These are phyloP conservation scores for Populus tomentosa DNA, from an alignment of 441 rosid genomes.

Conservation along the genomic window DNA sequence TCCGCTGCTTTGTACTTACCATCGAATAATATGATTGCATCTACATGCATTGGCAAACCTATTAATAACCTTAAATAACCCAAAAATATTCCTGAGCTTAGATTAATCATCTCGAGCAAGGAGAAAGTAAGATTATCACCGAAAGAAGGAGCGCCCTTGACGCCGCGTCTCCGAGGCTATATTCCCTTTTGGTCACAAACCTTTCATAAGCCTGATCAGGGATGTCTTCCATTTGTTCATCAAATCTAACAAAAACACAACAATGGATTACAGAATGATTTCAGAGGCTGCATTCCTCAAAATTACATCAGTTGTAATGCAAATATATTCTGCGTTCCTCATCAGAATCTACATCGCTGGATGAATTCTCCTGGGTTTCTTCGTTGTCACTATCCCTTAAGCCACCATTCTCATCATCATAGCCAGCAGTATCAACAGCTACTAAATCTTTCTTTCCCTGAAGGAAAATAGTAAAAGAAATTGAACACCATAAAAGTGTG, in stretches of 20 bases:
- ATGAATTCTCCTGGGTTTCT: conserved; percentile 35
- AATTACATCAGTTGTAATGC: not conserved
- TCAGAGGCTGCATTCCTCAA: not conserved
- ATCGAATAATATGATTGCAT: no score
- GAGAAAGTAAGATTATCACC: no score
- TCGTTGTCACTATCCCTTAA: conserved; percentile 50
- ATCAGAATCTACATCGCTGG: conserved; percentile 73
- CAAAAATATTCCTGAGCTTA: no score
- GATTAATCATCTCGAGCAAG: no score
- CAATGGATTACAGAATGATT: not conserved
- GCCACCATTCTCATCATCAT: conserved; percentile 41
- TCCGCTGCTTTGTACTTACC: conserved; percentile 70
- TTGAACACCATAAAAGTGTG: not conserved
- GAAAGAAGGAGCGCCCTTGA: no score
- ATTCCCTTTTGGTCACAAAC: conserved; percentile 49
- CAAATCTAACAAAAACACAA: conserved; percentile 44
- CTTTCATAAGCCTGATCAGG: conserved; percentile 78
- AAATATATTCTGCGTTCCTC: conserved; percentile 67
- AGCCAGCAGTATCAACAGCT: conserved; percentile 65
- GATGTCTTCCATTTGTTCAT: conserved; percentile 66
- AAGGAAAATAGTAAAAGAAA: conserved; percentile 10
- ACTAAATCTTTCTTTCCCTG: conserved; percentile 84
- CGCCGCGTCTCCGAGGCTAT: no score
- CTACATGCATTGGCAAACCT: no score
- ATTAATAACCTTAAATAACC: no score